Percentiles rank a stretch among this genome's conserved stretches.
phyloP scores from a whole-genome alignment of 805 yeast genomes.

The Saturnispora mendoncae region DNA sequence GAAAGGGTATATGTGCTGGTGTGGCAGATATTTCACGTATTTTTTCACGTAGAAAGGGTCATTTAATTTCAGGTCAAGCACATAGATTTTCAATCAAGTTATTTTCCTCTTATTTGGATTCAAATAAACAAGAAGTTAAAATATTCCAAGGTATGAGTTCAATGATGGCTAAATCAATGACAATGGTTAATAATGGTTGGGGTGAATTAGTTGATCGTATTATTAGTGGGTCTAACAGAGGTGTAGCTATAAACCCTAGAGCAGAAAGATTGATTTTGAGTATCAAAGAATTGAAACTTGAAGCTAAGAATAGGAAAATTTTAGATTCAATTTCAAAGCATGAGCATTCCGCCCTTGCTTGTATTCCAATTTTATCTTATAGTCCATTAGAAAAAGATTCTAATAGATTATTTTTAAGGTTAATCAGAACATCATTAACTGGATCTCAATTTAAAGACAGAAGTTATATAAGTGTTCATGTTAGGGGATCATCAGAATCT shows the following conservation, averaged over 20 bases:
- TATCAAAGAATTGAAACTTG: constrained; percentile 56
- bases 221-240: constrained; percentile 62
- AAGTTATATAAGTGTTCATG: constrained; percentile 44
- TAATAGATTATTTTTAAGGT: constrained; percentile 51
- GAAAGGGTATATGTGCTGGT: constrained; percentile 84
- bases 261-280: constrained; percentile 63
- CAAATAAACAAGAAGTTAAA: constrained; percentile 24
- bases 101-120: constrained; percentile 57
- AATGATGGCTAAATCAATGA: constrained; percentile 29
- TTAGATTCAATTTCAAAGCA: constrained; percentile 12
- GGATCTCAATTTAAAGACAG: constrained; percentile 20
- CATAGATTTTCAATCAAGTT: constrained; percentile 65
- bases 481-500: constrained; percentile 41
- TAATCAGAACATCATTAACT: constrained; percentile 37
- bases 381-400: constrained; percentile 53
- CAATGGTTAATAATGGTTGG: constrained; percentile 64
- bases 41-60: constrained; percentile 56
- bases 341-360: constrained; percentile 40
- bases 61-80: constrained; percentile 50
- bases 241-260: constrained; percentile 74
- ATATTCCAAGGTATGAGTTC: constrained; percentile 27
- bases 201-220: constrained; percentile 78
- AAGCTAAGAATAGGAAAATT: constrained; percentile 22
- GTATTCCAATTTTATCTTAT: constrained; percentile 55
- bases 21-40: constrained; percentile 77